A percentile compares a stretch with the other conserved stretches of the same genome.
These are phyloP conservation scores for Aspergillus cavernicola DNA, from an alignment of 495 filamentous ascomycete genomes.

Conservation along the genomic window DNA sequence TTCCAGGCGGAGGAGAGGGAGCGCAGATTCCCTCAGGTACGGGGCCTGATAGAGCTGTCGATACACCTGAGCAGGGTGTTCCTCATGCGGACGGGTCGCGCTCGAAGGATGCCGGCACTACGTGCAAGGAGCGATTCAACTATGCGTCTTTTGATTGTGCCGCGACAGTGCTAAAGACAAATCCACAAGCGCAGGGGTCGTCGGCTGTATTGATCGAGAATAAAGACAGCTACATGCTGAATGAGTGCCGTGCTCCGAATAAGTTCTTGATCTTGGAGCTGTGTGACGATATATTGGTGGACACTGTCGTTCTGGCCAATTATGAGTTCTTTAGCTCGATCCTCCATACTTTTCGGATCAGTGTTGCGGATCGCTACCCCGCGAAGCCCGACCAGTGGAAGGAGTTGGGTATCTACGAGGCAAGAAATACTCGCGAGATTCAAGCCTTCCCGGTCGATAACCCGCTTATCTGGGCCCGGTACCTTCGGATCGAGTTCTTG, in stretches of 20 bases:
- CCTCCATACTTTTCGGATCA: constrained; percentile 83
- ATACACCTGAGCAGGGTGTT: constrained; percentile 27
- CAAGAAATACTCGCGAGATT: constrained; percentile 84
- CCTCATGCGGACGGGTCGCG: constrained; percentile 47
- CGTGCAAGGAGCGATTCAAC: constrained; percentile 92
- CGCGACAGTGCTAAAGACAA: constrained; percentile 88
- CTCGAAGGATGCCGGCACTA: constrained; percentile 90
- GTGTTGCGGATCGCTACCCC: constrained; percentile 89
- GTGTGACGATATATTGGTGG: constrained; percentile 89
- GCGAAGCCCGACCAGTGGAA: constrained; percentile 91
- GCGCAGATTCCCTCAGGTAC: constrained; percentile 1
- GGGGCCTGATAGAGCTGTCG: constrained; percentile 11
- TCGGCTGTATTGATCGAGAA: constrained; percentile 90
- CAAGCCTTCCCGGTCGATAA: constrained; percentile 92
- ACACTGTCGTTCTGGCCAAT: constrained; percentile 93
- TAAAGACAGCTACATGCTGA: constrained; percentile 98
- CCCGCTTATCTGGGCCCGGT: constrained; percentile 92
- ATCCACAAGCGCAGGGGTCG: constrained; percentile 73
- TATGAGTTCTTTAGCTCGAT: constrained; percentile 99
- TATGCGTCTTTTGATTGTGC: constrained; percentile 97
- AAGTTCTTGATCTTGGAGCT: constrained; percentile 92
- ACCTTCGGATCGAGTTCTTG: constrained; percentile 85
- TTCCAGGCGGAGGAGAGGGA: constrained; percentile 18
- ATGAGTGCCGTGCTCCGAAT: constrained; percentile 80
- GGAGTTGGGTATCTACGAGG: constrained; percentile 82